Conservation (phyloP, 441 rosid genomes). For the Aleurites moluccanus region DNA sequence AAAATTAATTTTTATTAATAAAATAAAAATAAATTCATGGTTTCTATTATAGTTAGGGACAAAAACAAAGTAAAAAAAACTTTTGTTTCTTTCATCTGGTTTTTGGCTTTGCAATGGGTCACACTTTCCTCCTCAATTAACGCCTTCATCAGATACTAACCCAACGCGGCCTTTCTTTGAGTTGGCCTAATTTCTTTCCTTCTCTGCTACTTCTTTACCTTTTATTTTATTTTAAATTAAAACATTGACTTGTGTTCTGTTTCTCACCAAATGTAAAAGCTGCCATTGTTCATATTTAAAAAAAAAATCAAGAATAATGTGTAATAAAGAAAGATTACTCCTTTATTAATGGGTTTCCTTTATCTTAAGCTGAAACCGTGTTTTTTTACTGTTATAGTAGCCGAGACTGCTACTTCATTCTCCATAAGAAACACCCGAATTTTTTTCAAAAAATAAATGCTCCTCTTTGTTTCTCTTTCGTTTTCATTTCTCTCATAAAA, state of each 20-base stretch:
- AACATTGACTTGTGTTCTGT: not conserved
- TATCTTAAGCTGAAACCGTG: not conserved
- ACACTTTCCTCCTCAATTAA: not conserved
- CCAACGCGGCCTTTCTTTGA: no score
- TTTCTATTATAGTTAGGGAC: no score
- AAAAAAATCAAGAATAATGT: not conserved
- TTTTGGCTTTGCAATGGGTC: no score
- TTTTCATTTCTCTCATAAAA: not conserved
- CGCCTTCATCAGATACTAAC: not conserved
- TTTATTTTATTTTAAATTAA: no score
- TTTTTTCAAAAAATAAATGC: no score
- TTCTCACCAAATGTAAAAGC: not conserved
- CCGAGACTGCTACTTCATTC: not conserved
- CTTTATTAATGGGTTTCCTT: not conserved
- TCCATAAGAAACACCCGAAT: no score
- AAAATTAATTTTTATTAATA: no score
- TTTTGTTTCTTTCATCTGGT: no score
- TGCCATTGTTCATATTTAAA: not conserved
- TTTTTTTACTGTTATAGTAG: not conserved
- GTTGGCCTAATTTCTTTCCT: no score
- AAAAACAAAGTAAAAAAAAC: no score
- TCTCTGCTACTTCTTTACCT: not conserved
- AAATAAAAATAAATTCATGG: no score
- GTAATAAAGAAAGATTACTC: not conserved
- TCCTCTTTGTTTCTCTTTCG: not conserved